These are phyloP conservation scores for Prunus padus DNA, from an alignment of 306 rosid species.

Conservation along the genomic window DNA sequence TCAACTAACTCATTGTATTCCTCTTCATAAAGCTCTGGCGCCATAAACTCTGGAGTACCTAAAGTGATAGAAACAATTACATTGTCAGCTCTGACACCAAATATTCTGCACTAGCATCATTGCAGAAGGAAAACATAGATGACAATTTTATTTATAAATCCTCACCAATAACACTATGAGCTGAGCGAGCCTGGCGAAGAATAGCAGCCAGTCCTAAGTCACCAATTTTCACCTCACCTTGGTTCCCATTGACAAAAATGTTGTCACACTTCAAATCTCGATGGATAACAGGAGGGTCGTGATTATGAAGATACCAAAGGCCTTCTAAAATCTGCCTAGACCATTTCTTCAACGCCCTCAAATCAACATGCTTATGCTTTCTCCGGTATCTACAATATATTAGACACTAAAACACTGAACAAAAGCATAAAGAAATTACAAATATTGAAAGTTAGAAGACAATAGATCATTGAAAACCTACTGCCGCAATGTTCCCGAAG, in stretches of 20 bases:
- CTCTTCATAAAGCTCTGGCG: slow-evolving; percentile 96
- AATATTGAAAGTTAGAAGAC: background rate
- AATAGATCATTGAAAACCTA: slow-evolving; percentile 38
- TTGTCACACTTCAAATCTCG: slow-evolving; percentile 99
- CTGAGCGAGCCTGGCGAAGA: slow-evolving; percentile 83
- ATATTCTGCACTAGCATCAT: slow-evolving; percentile 5
- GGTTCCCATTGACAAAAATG: slow-evolving; percentile 95
- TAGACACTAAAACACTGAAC: slow-evolving; percentile 13
- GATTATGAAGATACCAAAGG: slow-evolving; percentile 88
- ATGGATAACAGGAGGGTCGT: slow-evolving; percentile 90
- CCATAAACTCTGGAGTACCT: slow-evolving; percentile 99
- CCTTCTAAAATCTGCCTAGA: slow-evolving; percentile 97
- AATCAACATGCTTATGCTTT: slow-evolving; percentile 93
- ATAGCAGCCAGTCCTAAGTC: slow-evolving; percentile 95
- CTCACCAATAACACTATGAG: slow-evolving; percentile 95
- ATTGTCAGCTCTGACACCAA: slow-evolving; percentile 11
- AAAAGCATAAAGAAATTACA: slow-evolving; percentile 2
- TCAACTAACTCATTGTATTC: slow-evolving; percentile 97
- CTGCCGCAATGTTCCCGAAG: slow-evolving; percentile 93
- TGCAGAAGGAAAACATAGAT: slow-evolving; percentile 10
- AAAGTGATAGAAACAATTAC: slow-evolving; percentile 25
- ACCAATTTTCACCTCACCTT: slow-evolving; percentile 98
- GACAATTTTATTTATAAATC: slow-evolving; percentile 19
- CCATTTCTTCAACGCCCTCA: slow-evolving; percentile 99
- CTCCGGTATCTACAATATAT: slow-evolving; percentile 63